Evolutionary conservation across 345 rosid genomes (phyloP).

Genomic region (Salix suchowensis): DNA sequence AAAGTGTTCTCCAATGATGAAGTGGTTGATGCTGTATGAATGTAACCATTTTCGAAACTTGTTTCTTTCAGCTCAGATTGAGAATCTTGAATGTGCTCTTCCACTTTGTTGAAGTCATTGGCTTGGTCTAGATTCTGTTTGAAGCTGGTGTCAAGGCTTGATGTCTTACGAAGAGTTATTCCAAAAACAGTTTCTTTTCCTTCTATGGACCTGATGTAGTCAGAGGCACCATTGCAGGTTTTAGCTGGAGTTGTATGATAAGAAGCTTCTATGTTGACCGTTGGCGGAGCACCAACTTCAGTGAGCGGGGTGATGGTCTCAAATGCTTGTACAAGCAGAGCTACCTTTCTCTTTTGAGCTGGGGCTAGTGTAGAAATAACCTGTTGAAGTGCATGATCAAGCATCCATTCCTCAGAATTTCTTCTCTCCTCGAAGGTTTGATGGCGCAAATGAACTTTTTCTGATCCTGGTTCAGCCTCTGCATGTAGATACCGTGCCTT

Average conservation of each 20-base stretch:
- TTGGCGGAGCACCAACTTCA: slow-evolving; percentile 26
- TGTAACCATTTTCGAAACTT: not conserved
- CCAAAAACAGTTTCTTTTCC: slow-evolving; percentile 15
- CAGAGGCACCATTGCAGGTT: slow-evolving; percentile 20
- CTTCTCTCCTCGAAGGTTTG: slow-evolving; percentile 54
- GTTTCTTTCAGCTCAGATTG: slow-evolving; percentile 13
- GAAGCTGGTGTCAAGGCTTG: slow-evolving; percentile 7
- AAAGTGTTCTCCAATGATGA: slow-evolving; percentile 5
- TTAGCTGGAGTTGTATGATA: slow-evolving; percentile 37
- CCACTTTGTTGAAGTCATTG: slow-evolving; percentile 1
- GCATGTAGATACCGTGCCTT: slow-evolving; percentile 37
- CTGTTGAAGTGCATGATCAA: slow-evolving; percentile 73
- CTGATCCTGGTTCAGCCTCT: slow-evolving; percentile 48
- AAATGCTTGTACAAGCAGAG: slow-evolving; percentile 78
- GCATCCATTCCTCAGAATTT: slow-evolving; percentile 82
- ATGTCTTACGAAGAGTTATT: slow-evolving; percentile 10
- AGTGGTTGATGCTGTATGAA: not conserved
- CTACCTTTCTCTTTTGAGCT: slow-evolving; percentile 74
- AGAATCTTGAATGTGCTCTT: slow-evolving; percentile 6
- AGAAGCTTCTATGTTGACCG: slow-evolving; percentile 21
- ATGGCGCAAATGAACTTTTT: slow-evolving; percentile 61
- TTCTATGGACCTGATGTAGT: slow-evolving; percentile 19
- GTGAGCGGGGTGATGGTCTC: slow-evolving; percentile 49
- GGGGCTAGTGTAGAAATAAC: slow-evolving; percentile 79
- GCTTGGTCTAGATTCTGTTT: slow-evolving; percentile 14